Conservation (phyloP, 352 stramenopile genomes). For the Globisporangium alternatum region DNA sequence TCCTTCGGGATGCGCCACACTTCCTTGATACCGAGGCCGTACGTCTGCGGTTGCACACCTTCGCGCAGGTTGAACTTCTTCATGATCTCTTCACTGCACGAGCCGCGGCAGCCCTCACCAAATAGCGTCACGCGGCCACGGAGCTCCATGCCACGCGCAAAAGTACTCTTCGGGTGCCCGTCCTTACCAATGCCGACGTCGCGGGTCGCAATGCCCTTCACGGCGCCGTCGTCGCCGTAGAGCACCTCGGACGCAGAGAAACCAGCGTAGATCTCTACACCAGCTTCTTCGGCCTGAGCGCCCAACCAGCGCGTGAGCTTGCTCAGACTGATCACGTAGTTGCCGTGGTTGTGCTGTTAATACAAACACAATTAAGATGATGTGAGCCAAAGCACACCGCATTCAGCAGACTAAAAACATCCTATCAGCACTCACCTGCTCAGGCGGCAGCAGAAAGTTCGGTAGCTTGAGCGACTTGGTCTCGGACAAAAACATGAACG, state of each 20-base stretch:
- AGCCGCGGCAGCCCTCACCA: slow-evolving; percentile 97
- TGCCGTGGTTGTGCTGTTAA: slow-evolving; percentile 95
- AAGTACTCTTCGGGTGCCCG: slow-evolving; percentile 94
- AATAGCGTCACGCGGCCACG: slow-evolving; percentile 94
- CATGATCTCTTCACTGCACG: slow-evolving; percentile 97
- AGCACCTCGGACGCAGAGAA: slow-evolving; percentile 95
- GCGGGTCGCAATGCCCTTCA: slow-evolving; percentile 96
- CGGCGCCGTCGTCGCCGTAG: slow-evolving; percentile 74
- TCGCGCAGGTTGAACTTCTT: slow-evolving; percentile 94
- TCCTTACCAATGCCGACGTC: slow-evolving; percentile 98
- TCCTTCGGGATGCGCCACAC: slow-evolving; percentile 91
- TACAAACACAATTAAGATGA: slow-evolving; percentile 9
- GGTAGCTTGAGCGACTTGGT: slow-evolving; percentile 84
- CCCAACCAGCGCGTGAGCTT: slow-evolving; percentile 97
- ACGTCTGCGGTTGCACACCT: slow-evolving; percentile 93
- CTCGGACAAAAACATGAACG: slow-evolving; percentile 93
- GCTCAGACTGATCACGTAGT: slow-evolving; percentile 97
- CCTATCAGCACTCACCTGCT: slow-evolving; percentile 67
- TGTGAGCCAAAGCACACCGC: neutral
- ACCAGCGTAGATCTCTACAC: slow-evolving; percentile 99
- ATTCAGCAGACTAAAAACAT: neutral
- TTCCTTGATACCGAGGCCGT: slow-evolving; percentile 99
- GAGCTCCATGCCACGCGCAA: slow-evolving; percentile 98
- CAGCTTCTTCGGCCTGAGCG: slow-evolving; percentile 94
- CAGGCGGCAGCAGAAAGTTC: slow-evolving; percentile 90